phyloP scores from a whole-genome alignment of 768 basidiomycete species.

The Glaciozyma antarctica region DNA sequence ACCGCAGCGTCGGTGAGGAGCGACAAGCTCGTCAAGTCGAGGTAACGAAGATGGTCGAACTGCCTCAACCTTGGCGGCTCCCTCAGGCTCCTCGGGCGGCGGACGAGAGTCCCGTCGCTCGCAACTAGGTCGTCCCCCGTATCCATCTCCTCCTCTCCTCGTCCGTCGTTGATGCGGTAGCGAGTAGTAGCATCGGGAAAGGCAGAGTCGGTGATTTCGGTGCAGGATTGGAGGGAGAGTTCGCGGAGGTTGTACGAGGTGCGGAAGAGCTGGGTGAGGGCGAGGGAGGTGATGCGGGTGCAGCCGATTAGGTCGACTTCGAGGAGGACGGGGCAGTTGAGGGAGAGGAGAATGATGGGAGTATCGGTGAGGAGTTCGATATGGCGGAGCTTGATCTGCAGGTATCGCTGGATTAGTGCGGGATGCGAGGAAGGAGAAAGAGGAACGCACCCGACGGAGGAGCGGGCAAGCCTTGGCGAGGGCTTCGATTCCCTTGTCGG shows the following conservation, averaged over 20 bases:
- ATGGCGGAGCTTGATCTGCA: conserved; percentile 68
- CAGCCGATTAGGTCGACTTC: conserved; percentile 90
- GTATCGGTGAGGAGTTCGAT: conserved; percentile 65
- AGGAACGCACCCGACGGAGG: conserved; percentile 53
- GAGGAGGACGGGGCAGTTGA: conserved; percentile 70
- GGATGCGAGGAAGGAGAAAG: neutral
- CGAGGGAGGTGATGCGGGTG: conserved; percentile 61
- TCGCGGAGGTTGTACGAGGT: conserved; percentile 77
- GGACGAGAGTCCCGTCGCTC: conserved; percentile 3
- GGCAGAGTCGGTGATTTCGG: conserved; percentile 65
- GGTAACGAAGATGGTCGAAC: conserved; percentile 79
- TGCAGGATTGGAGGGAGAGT: conserved; percentile 71
- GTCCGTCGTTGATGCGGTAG: conserved; percentile 34
- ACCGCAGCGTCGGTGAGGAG: conserved; percentile 71
- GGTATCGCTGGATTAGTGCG: neutral
- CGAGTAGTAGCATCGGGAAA: conserved; percentile 54
- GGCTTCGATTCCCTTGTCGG: conserved; percentile 65
- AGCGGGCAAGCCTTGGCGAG: conserved; percentile 65
- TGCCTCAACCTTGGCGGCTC: conserved; percentile 38
- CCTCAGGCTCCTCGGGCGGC: conserved; percentile 1
- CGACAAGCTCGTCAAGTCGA: conserved; percentile 81
- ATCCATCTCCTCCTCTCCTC: no score
- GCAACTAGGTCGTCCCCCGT: conserved; percentile 57
- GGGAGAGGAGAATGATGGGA: conserved; percentile 65
- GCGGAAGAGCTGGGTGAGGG: conserved; percentile 75